Evolutionary conservation across 2,329 filamentous ascomycete genomes (phyloP), one percentile per base, ranked within the genome.

Genomic region (Neofusicoccum kwambonambiense): DNA sequence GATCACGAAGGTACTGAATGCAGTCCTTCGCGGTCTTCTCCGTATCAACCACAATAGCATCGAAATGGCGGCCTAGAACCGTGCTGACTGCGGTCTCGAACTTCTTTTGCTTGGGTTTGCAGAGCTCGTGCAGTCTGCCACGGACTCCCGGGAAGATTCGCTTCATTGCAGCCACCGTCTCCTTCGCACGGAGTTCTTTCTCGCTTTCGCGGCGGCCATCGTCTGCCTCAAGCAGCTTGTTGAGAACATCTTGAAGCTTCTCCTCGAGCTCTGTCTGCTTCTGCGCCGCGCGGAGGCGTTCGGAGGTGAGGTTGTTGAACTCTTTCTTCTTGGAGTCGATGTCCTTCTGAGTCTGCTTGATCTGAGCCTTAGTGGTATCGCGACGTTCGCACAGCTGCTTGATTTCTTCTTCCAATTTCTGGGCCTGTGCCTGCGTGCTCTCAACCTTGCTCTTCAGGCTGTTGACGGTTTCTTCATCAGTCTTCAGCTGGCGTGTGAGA

Each of bases 71-170:
- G 58, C 95, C 95, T 3, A 99, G 86, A 6, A 96, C 93, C 22
- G 92, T 96, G 71, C 92, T 92, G 68, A 99, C 91, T 51, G 95
- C 95, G 70, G 95, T 92, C 68, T 95, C 91, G 73, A 89, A 99
- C 76, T 97, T 98, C 79, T 96, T 97, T 80, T 97, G 92, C 78
- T 97, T 98, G 1, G 95, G 94, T 69, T 92, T 93, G 80, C 95
- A 97, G 47, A 99, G 86, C 69, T 97, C 92, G 68, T 92, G 92
- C 51, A 98, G 87, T 51, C 94, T 89, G 19, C 95, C 95, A 69
- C 91, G 91, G 50, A 99, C 94, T 3, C 69, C 65, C 1, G 93
- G 92, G 71, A 93, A 97, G 68, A 97, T 90, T 61, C 93, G 90
- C 77, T 96, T 97, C 72, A 99, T 83, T 37, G 91, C 89, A 11